phyloP scores from a whole-genome alignment of 2,329 filamentous ascomycete genomes.

The Scleromitrula shiraiana region DNA sequence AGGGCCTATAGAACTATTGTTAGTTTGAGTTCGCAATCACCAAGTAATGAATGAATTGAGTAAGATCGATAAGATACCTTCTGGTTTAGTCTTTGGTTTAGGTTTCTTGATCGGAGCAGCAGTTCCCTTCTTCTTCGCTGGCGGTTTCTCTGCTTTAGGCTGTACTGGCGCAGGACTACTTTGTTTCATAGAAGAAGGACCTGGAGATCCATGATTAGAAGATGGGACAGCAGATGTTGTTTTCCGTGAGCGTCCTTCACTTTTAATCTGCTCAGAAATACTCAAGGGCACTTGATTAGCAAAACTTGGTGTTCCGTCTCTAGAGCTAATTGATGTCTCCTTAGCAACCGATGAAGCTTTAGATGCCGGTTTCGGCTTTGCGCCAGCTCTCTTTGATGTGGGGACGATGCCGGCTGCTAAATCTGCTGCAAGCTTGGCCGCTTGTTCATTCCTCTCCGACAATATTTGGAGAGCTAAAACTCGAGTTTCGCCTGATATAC shows the following conservation, averaged over 20 bases:
- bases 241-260: slow-evolving; percentile 24
- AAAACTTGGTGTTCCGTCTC: slow-evolving; percentile 18
- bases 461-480: slow-evolving; percentile 21
- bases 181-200: slow-evolving; percentile 16
- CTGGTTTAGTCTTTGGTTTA: slow-evolving; percentile 16
- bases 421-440: slow-evolving; percentile 17
- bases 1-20: not conserved
- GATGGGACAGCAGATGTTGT: slow-evolving; percentile 17
- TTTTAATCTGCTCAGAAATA: slow-evolving; percentile 28
- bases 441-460: slow-evolving; percentile 17
- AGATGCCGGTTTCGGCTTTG: slow-evolving; percentile 12
- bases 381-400: not conserved
- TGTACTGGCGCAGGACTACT: slow-evolving; percentile 15
- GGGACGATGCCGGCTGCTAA: slow-evolving; percentile 4
- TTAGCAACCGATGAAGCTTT: slow-evolving; percentile 18
- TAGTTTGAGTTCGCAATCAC: not conserved
- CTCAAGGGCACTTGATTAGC: slow-evolving; percentile 18
- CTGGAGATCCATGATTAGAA: slow-evolving; percentile 24
- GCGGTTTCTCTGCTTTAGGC: slow-evolving; percentile 19
- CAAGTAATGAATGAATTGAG: not conserved
- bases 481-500: slow-evolving; percentile 21
- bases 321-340: slow-evolving; percentile 17
- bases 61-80: slow-evolving; percentile 15
- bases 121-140: slow-evolving; percentile 23
- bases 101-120: slow-evolving; percentile 19